Evolutionary conservation across 768 basidiomycete genomes (phyloP), one percentile per base, ranked within the genome.

Genomic region (Rhodotorula graminis): DNA sequence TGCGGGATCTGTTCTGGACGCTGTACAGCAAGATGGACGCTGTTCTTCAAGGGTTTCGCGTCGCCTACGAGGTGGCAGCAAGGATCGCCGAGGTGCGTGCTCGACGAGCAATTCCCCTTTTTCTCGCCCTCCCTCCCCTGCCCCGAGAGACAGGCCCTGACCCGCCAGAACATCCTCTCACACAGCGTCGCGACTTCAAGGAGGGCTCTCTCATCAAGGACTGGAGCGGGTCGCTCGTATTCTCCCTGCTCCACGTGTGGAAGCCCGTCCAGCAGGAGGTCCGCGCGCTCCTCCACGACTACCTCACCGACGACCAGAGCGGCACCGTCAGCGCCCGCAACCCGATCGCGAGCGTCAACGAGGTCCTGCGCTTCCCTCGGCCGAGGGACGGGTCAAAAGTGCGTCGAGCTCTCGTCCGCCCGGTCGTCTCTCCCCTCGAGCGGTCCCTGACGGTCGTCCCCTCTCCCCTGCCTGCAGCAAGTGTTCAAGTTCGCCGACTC

Each of bases 1-100:
- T 99, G 65, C 85, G 84, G 71, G 96, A 98, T 80, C 84, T 99
- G 49, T 98, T 98, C 81, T 98, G 95, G 95, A 96, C 95, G 4
- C 79, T 95, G 25, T 99, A 92, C 80, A 96, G 93, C 25, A 98
- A 99, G 81, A 79, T 99, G 60, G 89, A 93, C 78, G 96, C 96
- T 44, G 90, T 98, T 29, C 85, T 90, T 23, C 94, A 99, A 80
- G 92, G 94, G 18, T 83, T 96, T 72, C 84, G 93, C 64, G 89
- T 96, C 9, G 86, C 93, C 7, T 93, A 89, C 73, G 96, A 99
- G 80, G 90, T 98, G 12, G 86, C 91, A 2, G 90, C 89, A 76
- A 87, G 93, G 67, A 93, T 99, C 64, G 91, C 91, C 76, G 90
- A 90, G 72, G 94, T 96, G 79, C 82, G 92, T 85, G 37, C 37